Conservation (phyloP, 2,329 filamentous ascomycete genomes). For the Keithomyces neogunnii region DNA sequence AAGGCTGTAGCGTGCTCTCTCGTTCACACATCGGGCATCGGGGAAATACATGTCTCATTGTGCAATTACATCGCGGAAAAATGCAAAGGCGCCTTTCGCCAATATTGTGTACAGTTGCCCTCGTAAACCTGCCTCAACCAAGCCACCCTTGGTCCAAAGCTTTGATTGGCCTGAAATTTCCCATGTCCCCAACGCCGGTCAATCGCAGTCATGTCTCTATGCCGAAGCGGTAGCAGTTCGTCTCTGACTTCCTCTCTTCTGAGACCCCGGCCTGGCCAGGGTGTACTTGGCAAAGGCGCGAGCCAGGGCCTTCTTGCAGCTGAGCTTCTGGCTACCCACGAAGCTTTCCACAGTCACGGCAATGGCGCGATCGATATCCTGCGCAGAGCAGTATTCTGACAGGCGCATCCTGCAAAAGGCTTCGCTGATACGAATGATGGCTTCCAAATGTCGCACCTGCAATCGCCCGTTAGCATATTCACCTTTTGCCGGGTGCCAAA, state of each 20-base stretch:
- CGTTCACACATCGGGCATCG: no score
- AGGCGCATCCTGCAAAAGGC: conserved; percentile 96
- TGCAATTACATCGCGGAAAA: background rate
- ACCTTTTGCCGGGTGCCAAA: background rate
- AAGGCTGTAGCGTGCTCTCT: background rate
- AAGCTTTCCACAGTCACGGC: conserved; percentile 95
- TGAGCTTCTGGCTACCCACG: conserved; percentile 92
- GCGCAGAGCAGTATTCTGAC: conserved; percentile 84
- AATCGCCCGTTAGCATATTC: background rate
- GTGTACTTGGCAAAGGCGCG: conserved; percentile 96
- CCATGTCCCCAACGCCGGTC: background rate
- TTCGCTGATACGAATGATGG: conserved; percentile 92
- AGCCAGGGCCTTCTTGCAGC: conserved; percentile 91
- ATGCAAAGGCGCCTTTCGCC: background rate
- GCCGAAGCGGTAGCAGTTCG: conserved; percentile 15
- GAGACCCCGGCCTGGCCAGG: conserved; percentile 39
- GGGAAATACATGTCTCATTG: no score
- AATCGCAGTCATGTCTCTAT: background rate
- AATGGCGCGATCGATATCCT: conserved; percentile 94
- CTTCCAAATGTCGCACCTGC: conserved; percentile 92
- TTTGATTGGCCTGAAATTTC: no score
- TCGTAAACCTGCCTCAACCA: background rate
- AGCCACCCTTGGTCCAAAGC: no score
- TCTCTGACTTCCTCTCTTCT: conserved; percentile 14
- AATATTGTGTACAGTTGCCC: background rate